These are phyloP conservation scores for Aristolochia californica DNA, from an alignment of 164 flowering plant species.

Conservation along the genomic window DNA sequence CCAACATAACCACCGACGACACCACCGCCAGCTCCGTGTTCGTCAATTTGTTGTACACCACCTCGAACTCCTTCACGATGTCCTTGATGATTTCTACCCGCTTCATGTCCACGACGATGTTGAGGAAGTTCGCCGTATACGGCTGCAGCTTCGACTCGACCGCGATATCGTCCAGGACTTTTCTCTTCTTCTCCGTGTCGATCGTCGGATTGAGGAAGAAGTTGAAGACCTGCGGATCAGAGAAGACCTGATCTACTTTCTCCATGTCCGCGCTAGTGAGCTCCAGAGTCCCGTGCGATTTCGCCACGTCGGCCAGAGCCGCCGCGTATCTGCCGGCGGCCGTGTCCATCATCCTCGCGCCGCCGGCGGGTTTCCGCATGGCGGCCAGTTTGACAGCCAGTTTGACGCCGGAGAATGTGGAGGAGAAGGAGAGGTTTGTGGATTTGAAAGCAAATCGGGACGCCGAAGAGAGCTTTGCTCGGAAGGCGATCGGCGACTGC, in stretches of 20 bases:
- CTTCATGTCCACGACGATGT: conserved; percentile 54
- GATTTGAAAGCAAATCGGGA: conserved; percentile 2
- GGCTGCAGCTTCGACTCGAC: conserved; percentile 31
- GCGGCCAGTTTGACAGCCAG: conserved; percentile 17
- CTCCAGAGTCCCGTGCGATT: conserved; percentile 49
- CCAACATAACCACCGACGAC: conserved; percentile 72
- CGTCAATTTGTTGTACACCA: conserved; percentile 50
- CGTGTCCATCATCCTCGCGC: conserved; percentile 37
- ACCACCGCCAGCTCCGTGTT: conserved; percentile 76
- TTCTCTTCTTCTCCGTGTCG: conserved; percentile 30
- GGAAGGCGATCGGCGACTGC: conserved; percentile 34
- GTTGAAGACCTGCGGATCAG: conserved; percentile 22
- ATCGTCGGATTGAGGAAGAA: conserved; percentile 63
- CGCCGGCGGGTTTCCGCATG: conserved; percentile 12
- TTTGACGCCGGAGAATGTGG: conserved; percentile 35
- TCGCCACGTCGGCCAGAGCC: conserved; percentile 71
- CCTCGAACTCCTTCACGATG: conserved; percentile 65
- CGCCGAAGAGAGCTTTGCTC: conserved; percentile 20
- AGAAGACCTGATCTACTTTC: conserved; percentile 49
- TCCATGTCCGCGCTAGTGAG: conserved; percentile 54
- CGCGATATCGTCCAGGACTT: conserved; percentile 43
- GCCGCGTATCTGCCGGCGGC: conserved; percentile 68
- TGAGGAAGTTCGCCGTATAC: conserved; percentile 56
- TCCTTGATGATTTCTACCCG: conserved; percentile 49
- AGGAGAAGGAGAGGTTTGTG: conserved; percentile 12